Base-by-base conservation (phyloP, 495 filamentous ascomycete genomes). In the Darksidea phi region DNA sequence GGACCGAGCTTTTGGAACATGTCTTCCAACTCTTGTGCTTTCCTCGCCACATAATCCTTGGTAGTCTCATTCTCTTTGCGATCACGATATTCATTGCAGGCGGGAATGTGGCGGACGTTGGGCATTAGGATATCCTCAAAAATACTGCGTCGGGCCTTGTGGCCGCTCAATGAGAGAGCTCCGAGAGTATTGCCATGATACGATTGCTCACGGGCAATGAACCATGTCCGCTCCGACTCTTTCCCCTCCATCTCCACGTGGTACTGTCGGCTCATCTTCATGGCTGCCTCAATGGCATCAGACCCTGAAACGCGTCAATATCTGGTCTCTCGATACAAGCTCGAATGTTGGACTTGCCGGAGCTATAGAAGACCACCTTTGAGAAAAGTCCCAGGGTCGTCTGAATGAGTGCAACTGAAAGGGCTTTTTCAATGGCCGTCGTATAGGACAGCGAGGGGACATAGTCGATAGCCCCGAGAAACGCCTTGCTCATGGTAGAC, bases 1-100 rank as follows among this genome's bases (percentile, higher is more conserved):
- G 88, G 83, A 0, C 88, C 90, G 2, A 91, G 76, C 24, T 80
- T 76, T 61, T 84, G 77, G 66, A 96, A 92, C 63, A 91, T 87
- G 1, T 79, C 81, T 34, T 93, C 88, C 2, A 95, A 73, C 66
- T 95, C 89, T 8, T 78, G 69, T 0, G 79, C 81, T 52, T 88
- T 77, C 67, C 87, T 78, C 1, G 70, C 66, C 7, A 90, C 72
- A 59, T 84, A 85, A 7, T 66, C 54, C 12, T 69, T 65, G 15
- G 66, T 67, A 1, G 60, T 65, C 60, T 82, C 79, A 1, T 46
- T 61, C 2, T 67, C 36, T 12, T 34, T 23, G 52, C 66, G 67
- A 10, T 78, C 80, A 8, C 81, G 78, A 61, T 89, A 89, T 1
- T 80, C 73, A 64, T 84, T 86, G 74, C 88, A 93, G 1, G 89